Evolutionary conservation across 768 basidiomycete genomes (phyloP).

Genomic region (Mycena vulgaris): DNA sequence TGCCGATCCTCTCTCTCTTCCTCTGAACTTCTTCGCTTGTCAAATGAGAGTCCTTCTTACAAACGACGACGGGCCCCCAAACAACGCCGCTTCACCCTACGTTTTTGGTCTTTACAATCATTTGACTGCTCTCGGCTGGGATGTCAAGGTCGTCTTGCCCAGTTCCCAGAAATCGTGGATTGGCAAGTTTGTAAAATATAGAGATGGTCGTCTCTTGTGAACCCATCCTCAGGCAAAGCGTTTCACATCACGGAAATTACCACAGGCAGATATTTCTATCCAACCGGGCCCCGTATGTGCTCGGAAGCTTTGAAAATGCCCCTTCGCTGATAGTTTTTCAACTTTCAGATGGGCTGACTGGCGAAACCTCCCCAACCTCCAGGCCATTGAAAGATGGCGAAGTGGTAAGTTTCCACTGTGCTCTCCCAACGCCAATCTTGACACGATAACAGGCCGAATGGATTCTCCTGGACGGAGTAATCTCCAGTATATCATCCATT

Average conservation of each 20-base stretch:
- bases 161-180: constrained; percentile 92
- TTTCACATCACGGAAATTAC: constrained; percentile 85
- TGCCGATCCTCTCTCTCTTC: no score
- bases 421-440: not conserved
- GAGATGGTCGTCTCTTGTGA: not conserved
- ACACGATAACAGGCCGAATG: constrained; percentile 74
- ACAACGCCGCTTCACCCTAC: constrained; percentile 75
- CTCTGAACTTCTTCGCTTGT: no score
- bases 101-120: constrained; percentile 78
- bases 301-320: not conserved
- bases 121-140: constrained; percentile 60
- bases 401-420: constrained; percentile 57
- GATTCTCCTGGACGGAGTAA: constrained; percentile 90
- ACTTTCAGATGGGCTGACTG: constrained; percentile 69
- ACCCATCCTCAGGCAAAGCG: constrained; percentile 72
- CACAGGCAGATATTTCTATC: constrained; percentile 84
- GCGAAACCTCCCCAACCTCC: constrained; percentile 74
- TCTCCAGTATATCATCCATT: constrained; percentile 26
- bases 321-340: constrained; percentile 32
- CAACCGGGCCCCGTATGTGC: constrained; percentile 65
- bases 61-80: constrained; percentile 91
- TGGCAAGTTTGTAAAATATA: constrained; percentile 58
- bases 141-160: constrained; percentile 75
- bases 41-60: constrained; percentile 44
- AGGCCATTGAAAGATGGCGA: constrained; percentile 84